Percentiles rank a stretch among this genome's conserved stretches.
phyloP scores from a whole-genome alignment of 495 filamentous ascomycete species.

The Penicillium goetzii region DNA sequence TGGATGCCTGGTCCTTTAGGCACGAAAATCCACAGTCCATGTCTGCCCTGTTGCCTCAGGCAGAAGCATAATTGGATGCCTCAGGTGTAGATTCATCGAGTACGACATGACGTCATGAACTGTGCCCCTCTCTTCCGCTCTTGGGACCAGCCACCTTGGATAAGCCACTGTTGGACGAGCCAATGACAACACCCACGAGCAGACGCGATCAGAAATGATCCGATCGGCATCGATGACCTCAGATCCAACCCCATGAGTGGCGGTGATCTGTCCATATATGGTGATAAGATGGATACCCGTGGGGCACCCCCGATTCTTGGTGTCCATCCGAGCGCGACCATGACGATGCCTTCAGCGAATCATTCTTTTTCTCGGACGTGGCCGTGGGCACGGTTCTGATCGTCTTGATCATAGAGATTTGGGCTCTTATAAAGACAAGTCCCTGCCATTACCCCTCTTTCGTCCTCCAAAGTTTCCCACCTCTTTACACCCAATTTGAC shows the following conservation, averaged over 20 bases:
- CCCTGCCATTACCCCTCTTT: conserved; percentile 6
- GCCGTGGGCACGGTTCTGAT: not conserved
- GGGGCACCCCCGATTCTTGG: conserved; percentile 11
- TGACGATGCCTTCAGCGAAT: conserved; percentile 23
- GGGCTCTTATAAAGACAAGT: conserved; percentile 1
- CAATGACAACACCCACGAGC: not conserved
- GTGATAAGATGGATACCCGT: conserved; percentile 6
- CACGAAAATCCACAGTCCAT: not conserved
- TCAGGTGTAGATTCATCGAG: not conserved
- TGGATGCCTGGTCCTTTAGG: not conserved
- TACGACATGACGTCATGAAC: conserved; percentile 20
- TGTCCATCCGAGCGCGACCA: conserved; percentile 22
- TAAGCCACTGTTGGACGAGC: not conserved
- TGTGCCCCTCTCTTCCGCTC: not conserved
- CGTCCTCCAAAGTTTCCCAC: not conserved
- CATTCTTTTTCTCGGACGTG: not conserved
- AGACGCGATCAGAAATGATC: conserved; percentile 9
- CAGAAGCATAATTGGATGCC: not conserved
- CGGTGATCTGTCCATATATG: conserved; percentile 10
- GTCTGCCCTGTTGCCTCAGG: conserved; percentile 8
- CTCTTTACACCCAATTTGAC: not conserved
- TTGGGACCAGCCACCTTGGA: not conserved
- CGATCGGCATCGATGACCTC: conserved; percentile 25
- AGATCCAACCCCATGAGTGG: conserved; percentile 13
- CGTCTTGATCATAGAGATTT: conserved; percentile 6